Conservation (phyloP, 1,139 yeast genomes). For the Suhomyces kunorum region DNA sequence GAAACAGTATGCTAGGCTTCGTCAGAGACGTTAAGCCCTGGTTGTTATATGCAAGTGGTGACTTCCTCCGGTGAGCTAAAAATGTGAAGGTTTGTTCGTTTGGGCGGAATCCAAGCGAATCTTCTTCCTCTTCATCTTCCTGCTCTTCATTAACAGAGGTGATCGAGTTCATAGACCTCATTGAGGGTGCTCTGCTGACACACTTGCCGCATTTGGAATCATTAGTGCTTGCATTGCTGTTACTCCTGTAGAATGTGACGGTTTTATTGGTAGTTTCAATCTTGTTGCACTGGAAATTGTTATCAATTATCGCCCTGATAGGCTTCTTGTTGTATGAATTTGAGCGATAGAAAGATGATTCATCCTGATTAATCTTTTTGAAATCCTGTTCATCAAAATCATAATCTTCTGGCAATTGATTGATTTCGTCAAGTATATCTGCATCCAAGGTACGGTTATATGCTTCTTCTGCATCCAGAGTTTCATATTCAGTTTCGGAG, state of each 20-base stretch:
- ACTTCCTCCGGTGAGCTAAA: constrained; percentile 3
- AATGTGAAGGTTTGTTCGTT: constrained; percentile 1
- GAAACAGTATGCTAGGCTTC: constrained; percentile 9
- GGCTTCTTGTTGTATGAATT: constrained; percentile 45
- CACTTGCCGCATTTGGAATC: constrained; percentile 19
- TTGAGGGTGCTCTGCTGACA: constrained; percentile 32
- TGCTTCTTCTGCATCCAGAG: constrained; percentile 15
- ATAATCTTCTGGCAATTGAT: constrained; percentile 60
- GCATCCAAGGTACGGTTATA: constrained; percentile 30
- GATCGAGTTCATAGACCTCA: constrained; percentile 30
- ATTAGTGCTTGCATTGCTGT: constrained; percentile 24
- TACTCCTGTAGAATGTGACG: constrained; percentile 52
- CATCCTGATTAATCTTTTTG: constrained; percentile 4
- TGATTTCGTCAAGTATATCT: constrained; percentile 52
- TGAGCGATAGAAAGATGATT: constrained; percentile 26
- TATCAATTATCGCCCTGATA: constrained; percentile 28
- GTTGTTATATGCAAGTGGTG: background rate
- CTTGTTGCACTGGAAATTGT: constrained; percentile 37
- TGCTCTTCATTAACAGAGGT: constrained; percentile 27
- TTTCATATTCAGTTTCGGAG: constrained; percentile 12
- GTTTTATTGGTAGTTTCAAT: constrained; percentile 54
- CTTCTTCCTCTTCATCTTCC: constrained; percentile 19
- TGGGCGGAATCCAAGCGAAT: background rate
- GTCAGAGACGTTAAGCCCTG: background rate
- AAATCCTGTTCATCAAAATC: constrained; percentile 47